These are phyloP conservation scores for Aspergillus jensenii DNA, from an alignment of 2,329 filamentous ascomycete species.

Conservation along the genomic window DNA sequence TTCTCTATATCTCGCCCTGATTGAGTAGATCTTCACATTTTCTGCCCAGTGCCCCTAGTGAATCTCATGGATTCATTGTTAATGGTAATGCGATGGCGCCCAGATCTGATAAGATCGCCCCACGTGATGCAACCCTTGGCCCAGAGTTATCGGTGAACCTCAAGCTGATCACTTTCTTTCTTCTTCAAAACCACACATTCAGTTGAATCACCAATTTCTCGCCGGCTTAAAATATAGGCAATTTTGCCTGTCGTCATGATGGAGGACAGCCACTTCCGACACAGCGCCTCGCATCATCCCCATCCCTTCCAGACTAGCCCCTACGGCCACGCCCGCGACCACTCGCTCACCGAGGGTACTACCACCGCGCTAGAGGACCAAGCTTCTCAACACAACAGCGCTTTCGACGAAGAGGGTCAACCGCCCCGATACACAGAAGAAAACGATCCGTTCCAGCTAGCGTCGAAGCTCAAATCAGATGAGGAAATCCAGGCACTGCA, in stretches of 20 bases:
- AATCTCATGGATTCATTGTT: too few species aligned
- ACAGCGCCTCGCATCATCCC: constrained; percentile 12
- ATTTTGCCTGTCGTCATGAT: neutral
- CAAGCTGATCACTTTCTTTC: neutral
- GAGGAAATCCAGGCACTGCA: constrained; percentile 75
- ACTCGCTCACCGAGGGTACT: constrained; percentile 18
- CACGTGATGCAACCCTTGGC: neutral
- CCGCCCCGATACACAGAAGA: constrained; percentile 59
- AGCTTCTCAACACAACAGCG: constrained; percentile 21
- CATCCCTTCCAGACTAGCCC: neutral
- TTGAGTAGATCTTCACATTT: neutral
- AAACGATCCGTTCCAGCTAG: constrained; percentile 80
- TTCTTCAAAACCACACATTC: neutral
- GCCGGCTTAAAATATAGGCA: neutral
- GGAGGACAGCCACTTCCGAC: constrained; percentile 14
- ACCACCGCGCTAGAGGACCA: constrained; percentile 44
- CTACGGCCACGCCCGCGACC: constrained; percentile 1
- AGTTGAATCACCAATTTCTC: too few species aligned
- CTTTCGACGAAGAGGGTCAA: constrained; percentile 47
- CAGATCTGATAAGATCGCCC: neutral
- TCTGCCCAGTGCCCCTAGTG: neutral
- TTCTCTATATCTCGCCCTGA: neutral
- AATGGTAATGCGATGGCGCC: neutral
- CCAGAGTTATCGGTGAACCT: neutral
- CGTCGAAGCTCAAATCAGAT: constrained; percentile 72